Evolutionary conservation across 371 early-diverging fungal genomes (phyloP).

Genomic region (Saksenaea oblongispora): DNA sequence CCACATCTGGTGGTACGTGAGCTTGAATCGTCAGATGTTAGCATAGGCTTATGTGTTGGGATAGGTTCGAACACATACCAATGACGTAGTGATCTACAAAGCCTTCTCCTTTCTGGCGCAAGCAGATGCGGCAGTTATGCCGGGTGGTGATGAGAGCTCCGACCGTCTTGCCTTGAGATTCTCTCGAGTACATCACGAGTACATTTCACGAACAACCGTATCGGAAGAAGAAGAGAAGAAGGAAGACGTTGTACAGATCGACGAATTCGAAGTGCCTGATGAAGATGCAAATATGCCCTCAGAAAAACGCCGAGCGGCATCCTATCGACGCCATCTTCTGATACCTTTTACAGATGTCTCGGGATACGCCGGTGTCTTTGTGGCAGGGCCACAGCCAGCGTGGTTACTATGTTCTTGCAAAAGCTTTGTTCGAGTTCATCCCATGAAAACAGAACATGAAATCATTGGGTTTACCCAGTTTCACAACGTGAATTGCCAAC

Average conservation of each 20-base stretch:
- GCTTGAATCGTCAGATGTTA: neutral
- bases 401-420: conserved; percentile 79
- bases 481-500: conserved; percentile 78
- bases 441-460: conserved; percentile 68
- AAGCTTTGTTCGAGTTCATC: conserved; percentile 77
- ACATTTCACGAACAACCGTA: conserved; percentile 60
- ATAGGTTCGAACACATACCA: conserved; percentile 65
- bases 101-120: conserved; percentile 56
- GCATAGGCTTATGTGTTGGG: neutral
- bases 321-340: conserved; percentile 35
- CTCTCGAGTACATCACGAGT: conserved; percentile 68
- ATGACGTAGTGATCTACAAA: conserved; percentile 78
- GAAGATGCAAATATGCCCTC: conserved; percentile 29
- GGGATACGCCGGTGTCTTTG: conserved; percentile 86
- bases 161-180: conserved; percentile 74
- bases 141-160: conserved; percentile 17
- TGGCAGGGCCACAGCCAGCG: conserved; percentile 80
- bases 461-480: conserved; percentile 79
- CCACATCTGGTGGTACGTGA: conserved; percentile 77
- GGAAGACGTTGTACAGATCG: conserved; percentile 7
- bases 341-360: conserved; percentile 68
- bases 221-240: conserved; percentile 20
- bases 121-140: conserved; percentile 18
- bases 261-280: conserved; percentile 1
- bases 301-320: conserved; percentile 11